Base-by-base conservation (phyloP, 2,329 filamentous ascomycete species). In the Rosellinia necatrix region DNA sequence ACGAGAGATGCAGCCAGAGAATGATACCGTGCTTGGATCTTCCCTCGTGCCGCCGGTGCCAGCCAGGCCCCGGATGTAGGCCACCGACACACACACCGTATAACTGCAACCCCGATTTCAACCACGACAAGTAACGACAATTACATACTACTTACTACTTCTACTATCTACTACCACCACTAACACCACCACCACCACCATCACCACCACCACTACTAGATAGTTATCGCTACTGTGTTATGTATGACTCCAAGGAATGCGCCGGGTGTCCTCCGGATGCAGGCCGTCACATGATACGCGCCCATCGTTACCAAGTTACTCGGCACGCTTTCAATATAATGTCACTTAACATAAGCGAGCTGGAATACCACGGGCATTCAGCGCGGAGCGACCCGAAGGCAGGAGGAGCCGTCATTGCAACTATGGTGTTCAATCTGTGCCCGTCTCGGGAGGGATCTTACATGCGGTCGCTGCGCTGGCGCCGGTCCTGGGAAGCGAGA, bases 21-120 rank as follows among this genome's bases (percentile, higher is more conserved):
- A 35, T n/a, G 32, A 35, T 13, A 22, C 12, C 32, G n/a, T 27
- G 7, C 4, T 24, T 24, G 32, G 51, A 49, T 44, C 17, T 53
- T 9, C 13, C 29, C 41, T 25, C 4, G 19, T 22, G 30, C 10
- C 51, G 41, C 35, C 22, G 8, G 19, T 37, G 17, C 35, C 56
- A 21, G 34, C 21, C 17, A 22, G 49, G 43, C 24, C 27, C 40
- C 44, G n/a, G 22, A 49, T 30, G 42, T 32, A 34, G 53, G 49
- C 21, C 35, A 24, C 49, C 34, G 49, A 47, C 44, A n/a, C n/a
- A n/a, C 46, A 40, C 49, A 47, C 37, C 38, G 32, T 35, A 17
- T 49, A 9, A 34, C 32, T 44, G 24, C 30, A 22, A 34, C 57
- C 27, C 17, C n/a, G n/a, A n/a, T n/a, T n/a, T n/a, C n/a, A n/a